Evolutionary conservation across 83 land plant species (phyloP), one percentile per base, ranked within the genome.

Genomic region (Thuja plicata): DNA sequence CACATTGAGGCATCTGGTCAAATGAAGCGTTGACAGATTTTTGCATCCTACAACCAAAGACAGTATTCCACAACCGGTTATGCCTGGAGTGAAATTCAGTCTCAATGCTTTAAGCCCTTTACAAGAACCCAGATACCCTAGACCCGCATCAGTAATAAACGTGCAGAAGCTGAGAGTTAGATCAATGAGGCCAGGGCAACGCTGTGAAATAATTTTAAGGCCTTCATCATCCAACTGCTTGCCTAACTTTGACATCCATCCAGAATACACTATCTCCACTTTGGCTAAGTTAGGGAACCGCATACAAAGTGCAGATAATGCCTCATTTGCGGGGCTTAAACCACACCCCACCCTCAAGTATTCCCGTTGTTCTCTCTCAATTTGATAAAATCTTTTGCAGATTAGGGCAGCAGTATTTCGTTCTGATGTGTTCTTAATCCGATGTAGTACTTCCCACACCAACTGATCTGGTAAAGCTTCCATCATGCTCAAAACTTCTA

Each of bases 31-130:
- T 2, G 92, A 90, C 4, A 97, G 90, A 3, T 88, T 93, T 90
- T 91, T 95, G 88, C 99, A 97, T 15, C 98, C 97, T 2, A 96
- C 91, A 34, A 91, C 98, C 27, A 97, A 48, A 21, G 98, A 95
- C 15, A 97, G 90, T 46, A 97, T 93, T 13, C 98, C 99, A 89
- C 91, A 91, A 46, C 96, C 96, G 34, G 93, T 96, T 77, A 97
- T 92, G 45, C 97, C 87, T 3, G 98, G 96, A 62, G 92, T 90
- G 89, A 96, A 97, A 82, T 97, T 96, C 88, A 97, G 89, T 82
- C 91, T 91, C 79, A 97, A 50, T 7, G 95, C 91, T 32, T 89
- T 87, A 86, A 97, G 95, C 9, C 91, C 90, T 15, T 81, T 90
- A 91, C 96, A 94, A 8, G 93, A 91, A 76, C 95, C 92, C 81